A percentile compares a stretch with the other conserved stretches of the same genome.
These are phyloP conservation scores for Penicillium steckii DNA, from an alignment of 495 filamentous ascomycete genomes.

Conservation along the genomic window DNA sequence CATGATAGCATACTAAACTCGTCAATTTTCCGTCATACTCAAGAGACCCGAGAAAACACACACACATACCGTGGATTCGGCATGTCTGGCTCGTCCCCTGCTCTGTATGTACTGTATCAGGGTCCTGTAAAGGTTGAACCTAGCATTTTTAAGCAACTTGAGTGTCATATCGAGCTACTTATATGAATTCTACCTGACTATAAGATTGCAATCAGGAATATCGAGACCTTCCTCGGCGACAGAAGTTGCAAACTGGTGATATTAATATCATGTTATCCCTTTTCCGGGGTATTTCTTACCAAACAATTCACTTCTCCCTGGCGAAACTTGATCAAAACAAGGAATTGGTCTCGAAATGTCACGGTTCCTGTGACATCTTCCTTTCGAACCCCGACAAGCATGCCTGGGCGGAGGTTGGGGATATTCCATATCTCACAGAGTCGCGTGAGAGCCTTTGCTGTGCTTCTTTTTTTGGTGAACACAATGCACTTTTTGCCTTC, in stretches of 20 bases:
- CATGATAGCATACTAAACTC: slow-evolving; percentile 74
- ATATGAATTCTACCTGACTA: slow-evolving; percentile 57
- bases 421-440: slow-evolving; percentile 60
- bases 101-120: slow-evolving; percentile 97
- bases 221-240: slow-evolving; percentile 95
- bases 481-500: slow-evolving; percentile 76
- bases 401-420: slow-evolving; percentile 60
- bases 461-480: slow-evolving; percentile 78
- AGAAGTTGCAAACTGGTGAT: slow-evolving; percentile 69
- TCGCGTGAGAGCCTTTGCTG: slow-evolving; percentile 67
- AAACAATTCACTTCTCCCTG: slow-evolving; percentile 83
- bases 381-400: slow-evolving; percentile 60
- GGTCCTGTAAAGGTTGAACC: slow-evolving; percentile 87
- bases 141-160: too few relatives aligned
- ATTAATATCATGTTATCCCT: slow-evolving; percentile 6
- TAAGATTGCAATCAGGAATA: slow-evolving; percentile 90
- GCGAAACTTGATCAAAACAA: slow-evolving; percentile 74
- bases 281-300: slow-evolving; percentile 20
- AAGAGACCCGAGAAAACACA: neutral
- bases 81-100: slow-evolving; percentile 79
- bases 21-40: neutral
- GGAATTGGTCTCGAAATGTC: slow-evolving; percentile 71
- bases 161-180: too few relatives aligned
- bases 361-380: slow-evolving; percentile 52
- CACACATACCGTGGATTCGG: slow-evolving; percentile 54